Percentiles rank a stretch among this genome's conserved stretches.
Conservation (phyloP, 2,329 filamentous ascomycete species). For the Zalaria sp. region DNA sequence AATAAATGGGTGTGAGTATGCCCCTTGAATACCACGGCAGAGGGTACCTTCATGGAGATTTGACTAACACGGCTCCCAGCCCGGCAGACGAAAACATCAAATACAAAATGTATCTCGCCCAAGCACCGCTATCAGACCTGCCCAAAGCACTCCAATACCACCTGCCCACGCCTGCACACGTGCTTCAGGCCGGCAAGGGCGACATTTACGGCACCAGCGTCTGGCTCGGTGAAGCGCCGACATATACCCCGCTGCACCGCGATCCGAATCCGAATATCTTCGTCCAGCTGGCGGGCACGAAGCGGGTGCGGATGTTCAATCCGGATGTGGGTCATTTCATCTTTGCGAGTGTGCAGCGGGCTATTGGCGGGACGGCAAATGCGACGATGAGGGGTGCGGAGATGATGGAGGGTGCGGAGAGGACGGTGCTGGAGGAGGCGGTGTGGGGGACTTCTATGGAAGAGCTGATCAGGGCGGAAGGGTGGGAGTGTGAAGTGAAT, state of each 20-base stretch:
- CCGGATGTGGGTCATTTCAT: constrained; percentile 50
- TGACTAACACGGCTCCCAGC: no score
- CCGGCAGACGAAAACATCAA: not conserved
- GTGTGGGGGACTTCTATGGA: constrained; percentile 45
- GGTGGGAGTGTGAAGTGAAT: constrained; percentile 40
- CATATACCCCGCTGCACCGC: constrained; percentile 77
- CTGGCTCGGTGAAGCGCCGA: constrained; percentile 78
- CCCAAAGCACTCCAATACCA: constrained; percentile 49
- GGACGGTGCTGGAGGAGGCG: constrained; percentile 47
- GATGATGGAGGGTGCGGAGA: constrained; percentile 81
- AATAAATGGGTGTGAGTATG: no score
- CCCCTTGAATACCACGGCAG: no score
- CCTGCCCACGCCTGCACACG: constrained; percentile 51
- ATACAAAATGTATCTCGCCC: constrained; percentile 65
- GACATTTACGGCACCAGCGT: constrained; percentile 80
- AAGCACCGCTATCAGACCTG: constrained; percentile 58
- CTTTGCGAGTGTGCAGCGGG: constrained; percentile 40
- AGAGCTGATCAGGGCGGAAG: constrained; percentile 12
- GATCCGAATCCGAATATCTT: constrained; percentile 94
- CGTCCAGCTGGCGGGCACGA: constrained; percentile 62
- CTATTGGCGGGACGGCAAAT: constrained; percentile 22
- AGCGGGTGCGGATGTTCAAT: constrained; percentile 56
- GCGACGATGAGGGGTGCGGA: constrained; percentile 57
- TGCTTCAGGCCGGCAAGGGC: constrained; percentile 51
- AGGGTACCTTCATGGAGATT: no score